Evolutionary conservation across 768 basidiomycete species (phyloP).

Genomic region (Agaricus blazei): DNA sequence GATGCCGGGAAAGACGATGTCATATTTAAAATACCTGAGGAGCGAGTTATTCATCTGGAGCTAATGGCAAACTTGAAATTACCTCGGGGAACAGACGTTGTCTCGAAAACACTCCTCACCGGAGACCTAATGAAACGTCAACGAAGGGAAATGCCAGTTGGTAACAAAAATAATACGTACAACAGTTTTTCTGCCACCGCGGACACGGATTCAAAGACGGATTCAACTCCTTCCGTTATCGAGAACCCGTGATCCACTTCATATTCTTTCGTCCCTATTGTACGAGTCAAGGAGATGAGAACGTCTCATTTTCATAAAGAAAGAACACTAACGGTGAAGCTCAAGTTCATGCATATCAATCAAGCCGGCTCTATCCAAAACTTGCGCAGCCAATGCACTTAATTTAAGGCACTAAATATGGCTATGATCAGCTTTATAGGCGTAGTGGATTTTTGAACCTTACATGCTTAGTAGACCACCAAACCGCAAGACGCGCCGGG

Average conservation of each 20-base stretch:
- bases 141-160: background rate
- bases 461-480: conserved; percentile 53
- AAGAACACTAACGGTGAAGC: conserved; percentile 37
- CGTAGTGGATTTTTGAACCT: conserved; percentile 5
- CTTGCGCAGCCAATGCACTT: conserved; percentile 49
- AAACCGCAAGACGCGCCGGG: conserved; percentile 44
- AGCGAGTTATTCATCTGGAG: background rate
- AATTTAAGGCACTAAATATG: conserved; percentile 39
- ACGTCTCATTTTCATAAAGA: background rate
- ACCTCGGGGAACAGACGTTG: conserved; percentile 2
- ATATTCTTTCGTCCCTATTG: conserved; percentile 23
- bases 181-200: conserved; percentile 45
- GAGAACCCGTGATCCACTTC: conserved; percentile 22
- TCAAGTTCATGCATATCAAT: conserved; percentile 39
- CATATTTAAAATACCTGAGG: background rate
- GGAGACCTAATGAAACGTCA: background rate
- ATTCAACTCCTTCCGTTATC: conserved; percentile 37
- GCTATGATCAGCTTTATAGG: background rate
- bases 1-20: background rate
- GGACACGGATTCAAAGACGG: conserved; percentile 45
- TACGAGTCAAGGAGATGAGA: background rate
- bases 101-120: background rate
- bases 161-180: conserved; percentile 20
- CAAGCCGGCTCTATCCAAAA: conserved; percentile 38
- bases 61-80: background rate